phyloP scores from a whole-genome alignment of 495 filamentous ascomycete species.

The Terfezia boudieri region DNA sequence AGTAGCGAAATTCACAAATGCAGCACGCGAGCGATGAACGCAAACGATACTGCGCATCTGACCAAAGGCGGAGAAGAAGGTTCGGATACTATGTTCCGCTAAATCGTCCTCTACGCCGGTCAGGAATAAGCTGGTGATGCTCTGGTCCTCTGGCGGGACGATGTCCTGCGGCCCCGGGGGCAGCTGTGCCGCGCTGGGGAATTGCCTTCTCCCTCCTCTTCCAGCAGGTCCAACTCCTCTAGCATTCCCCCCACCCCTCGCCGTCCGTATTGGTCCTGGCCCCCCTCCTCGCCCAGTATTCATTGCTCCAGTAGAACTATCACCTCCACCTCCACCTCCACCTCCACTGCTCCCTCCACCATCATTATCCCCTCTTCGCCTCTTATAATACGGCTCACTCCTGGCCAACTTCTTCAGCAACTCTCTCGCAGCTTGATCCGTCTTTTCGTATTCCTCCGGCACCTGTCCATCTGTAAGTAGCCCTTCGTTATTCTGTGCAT shows the following conservation, averaged over 20 bases:
- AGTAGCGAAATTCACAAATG: constrained; percentile 79
- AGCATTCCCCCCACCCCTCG: constrained; percentile 31
- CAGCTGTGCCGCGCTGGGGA: constrained; percentile 47
- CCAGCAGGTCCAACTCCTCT: constrained; percentile 21
- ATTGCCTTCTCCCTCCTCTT: constrained; percentile 30
- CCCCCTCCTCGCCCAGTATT: constrained; percentile 22
- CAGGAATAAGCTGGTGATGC: constrained; percentile 75
- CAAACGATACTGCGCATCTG: constrained; percentile 75
- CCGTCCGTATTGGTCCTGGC: constrained; percentile 47
- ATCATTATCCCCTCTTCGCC: constrained; percentile 33
- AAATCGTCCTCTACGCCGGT: constrained; percentile 93
- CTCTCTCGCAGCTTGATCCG: constrained; percentile 85
- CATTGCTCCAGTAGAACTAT: constrained; percentile 23
- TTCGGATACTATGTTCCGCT: constrained; percentile 70
- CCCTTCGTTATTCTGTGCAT: constrained; percentile 88
- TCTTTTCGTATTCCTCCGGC: constrained; percentile 82
- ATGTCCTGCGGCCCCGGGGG: constrained; percentile 67
- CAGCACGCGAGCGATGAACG: constrained; percentile 88
- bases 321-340: constrained; percentile 22
- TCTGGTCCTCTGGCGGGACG: constrained; percentile 55
- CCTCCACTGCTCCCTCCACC: constrained; percentile 15
- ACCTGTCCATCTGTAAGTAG: constrained; percentile 76
- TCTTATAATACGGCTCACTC: constrained; percentile 85
- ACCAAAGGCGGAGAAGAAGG: constrained; percentile 74
- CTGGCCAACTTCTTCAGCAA: constrained; percentile 63